Percentiles rank a stretch among this genome's conserved stretches.
These are phyloP conservation scores for Pichia phayaonensis DNA, from an alignment of 805 yeast species.

Conservation along the genomic window DNA sequence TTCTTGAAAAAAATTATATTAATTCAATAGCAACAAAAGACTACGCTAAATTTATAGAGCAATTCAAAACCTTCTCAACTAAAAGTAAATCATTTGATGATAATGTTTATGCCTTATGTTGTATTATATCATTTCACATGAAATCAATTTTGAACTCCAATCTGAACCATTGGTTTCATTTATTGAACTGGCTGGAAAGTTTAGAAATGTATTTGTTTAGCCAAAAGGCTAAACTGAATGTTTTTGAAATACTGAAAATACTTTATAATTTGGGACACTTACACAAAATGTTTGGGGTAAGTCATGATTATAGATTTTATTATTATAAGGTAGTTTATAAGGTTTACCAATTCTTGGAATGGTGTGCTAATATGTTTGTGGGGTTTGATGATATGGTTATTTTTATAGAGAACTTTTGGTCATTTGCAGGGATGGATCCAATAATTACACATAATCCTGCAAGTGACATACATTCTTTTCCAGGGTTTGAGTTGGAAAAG, in stretches of 20 bases:
- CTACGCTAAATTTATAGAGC: slow-evolving; percentile 11
- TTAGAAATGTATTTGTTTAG: slow-evolving; percentile 5
- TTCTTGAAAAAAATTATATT: slow-evolving; percentile 19
- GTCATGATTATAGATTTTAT: slow-evolving; percentile 7
- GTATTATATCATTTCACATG: slow-evolving; percentile 16
- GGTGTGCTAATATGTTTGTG: slow-evolving; percentile 10
- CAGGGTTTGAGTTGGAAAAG: neutral
- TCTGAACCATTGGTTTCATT: slow-evolving; percentile 20
- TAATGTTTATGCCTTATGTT: slow-evolving; percentile 4
- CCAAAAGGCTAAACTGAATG: slow-evolving; percentile 13
- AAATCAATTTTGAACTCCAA: slow-evolving; percentile 5
- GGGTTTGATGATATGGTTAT: slow-evolving; percentile 18
- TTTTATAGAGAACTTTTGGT: slow-evolving; percentile 7
- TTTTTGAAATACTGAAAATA: slow-evolving; percentile 14
- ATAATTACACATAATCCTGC: neutral
- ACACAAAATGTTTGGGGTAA: neutral
- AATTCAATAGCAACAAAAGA: slow-evolving; percentile 11
- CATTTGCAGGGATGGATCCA: slow-evolving; percentile 11
- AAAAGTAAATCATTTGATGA: neutral
- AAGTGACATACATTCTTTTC: neutral
- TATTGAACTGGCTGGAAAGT: slow-evolving; percentile 20
- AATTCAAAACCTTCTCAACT: slow-evolving; percentile 10
- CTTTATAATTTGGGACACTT: slow-evolving; percentile 12
- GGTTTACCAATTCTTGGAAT: slow-evolving; percentile 16
- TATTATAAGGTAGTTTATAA: slow-evolving; percentile 9